Evolutionary conservation across 495 filamentous ascomycete species (phyloP), one percentile per base, ranked within the genome.

Genomic region (Penicillium turbatum): DNA sequence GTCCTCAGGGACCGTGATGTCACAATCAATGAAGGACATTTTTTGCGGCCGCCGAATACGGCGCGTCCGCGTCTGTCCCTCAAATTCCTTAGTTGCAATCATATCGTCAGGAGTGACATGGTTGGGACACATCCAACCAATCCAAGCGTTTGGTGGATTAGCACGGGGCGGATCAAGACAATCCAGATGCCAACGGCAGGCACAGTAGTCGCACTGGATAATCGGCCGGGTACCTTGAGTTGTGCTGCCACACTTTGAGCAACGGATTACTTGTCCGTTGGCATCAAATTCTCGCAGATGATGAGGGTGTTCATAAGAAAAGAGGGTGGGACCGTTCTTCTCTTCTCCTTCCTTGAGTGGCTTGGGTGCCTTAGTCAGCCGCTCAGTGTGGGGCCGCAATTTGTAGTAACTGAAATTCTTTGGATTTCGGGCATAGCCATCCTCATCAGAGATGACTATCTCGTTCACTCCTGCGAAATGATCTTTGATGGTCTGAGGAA

Each of bases 41-140:
- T 61, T 48, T 46, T 77, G 80, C 7, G 83, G 81, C 29, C 79
- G 76, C 29, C 86, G 80, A 48, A 79, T 67, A 63, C 73, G 70
- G 61, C 70, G 66, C 77, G 73, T 43, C 60, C 65, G 38, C 63
- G 70, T 31, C 58, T 69, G 49, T 59, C 73, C 73, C 74, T 85
- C 70, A 73, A 79, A 70, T 66, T 82, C 60, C 51, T 66, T 66
- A 53, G 63, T 59, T 39, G 61, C 42, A 42, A 69, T 68, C 40
- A 56, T 54, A 19, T 82, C 65, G 31, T 83, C 80, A 35, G 83
- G 75, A 40, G 90, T 87, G 31, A 86, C 77, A 68, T 98, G 93
- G 62, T 84, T 84, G 53, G 93, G 92, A 61, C 93, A 98, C 74
- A 83, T 86, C 90, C 90, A 98, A 26, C 82, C 86, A 46, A 82